These are phyloP conservation scores for Lanzia echinophila DNA, from an alignment of 2,329 filamentous ascomycete genomes.

Conservation along the genomic window DNA sequence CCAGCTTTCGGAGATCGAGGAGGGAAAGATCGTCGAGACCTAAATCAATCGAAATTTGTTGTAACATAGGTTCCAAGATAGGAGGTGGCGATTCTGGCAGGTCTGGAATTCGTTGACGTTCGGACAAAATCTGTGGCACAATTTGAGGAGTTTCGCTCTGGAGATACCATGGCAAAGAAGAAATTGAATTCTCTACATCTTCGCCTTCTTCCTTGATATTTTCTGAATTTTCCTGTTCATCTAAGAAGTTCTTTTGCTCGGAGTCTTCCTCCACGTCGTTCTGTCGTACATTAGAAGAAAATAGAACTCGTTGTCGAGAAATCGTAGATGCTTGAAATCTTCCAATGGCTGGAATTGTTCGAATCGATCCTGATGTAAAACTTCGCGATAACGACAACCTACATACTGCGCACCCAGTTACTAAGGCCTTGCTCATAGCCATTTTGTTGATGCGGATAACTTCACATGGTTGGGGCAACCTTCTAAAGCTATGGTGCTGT, in stretches of 20 bases:
- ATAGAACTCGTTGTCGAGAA: conserved; percentile 9
- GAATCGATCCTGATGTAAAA: conserved; percentile 23
- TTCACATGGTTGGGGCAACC: background rate
- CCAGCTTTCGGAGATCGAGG: conserved; percentile 75
- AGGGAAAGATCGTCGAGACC: conserved; percentile 77
- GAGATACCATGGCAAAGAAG: conserved; percentile 74
- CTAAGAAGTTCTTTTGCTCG: background rate
- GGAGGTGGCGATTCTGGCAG: conserved; percentile 56
- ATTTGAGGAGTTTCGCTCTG: conserved; percentile 52
- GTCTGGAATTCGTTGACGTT: conserved; percentile 52
- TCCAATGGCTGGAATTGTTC: conserved; percentile 3
- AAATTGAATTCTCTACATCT: conserved; percentile 12
- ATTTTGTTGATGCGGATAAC: conserved; percentile 13
- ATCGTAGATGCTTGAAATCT: background rate
- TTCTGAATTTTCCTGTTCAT: background rate
- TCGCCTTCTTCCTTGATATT: conserved; percentile 1
- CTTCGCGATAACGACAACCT: conserved; percentile 24
- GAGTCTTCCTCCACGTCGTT: background rate
- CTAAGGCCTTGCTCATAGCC: conserved; percentile 25
- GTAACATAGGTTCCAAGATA: conserved; percentile 64
- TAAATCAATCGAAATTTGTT: conserved; percentile 75
- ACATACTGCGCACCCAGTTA: conserved; percentile 28
- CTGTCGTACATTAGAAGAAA: conserved; percentile 12
- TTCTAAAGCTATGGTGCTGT: background rate
- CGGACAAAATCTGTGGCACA: conserved; percentile 36